Percentiles rank a stretch among this genome's conserved stretches.
Evolutionary conservation across 768 basidiomycete species (phyloP).

Genomic region (Trametes cubensis): DNA sequence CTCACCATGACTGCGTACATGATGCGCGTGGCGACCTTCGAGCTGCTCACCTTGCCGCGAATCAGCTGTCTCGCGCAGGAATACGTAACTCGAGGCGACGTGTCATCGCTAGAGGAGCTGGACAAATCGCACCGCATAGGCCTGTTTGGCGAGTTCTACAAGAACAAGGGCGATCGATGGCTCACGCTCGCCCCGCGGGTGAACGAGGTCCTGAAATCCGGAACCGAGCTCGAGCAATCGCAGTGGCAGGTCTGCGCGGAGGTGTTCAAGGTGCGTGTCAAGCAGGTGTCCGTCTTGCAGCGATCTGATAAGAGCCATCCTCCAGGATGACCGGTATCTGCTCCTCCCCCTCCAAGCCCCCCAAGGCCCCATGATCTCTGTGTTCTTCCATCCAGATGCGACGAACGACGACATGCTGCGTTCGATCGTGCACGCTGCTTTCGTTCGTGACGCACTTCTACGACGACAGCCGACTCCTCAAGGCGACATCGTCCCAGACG

Average conservation of each 20-base stretch:
- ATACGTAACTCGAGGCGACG: conserved; percentile 17
- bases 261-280: conserved; percentile 29
- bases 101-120: conserved; percentile 24
- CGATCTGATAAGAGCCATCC: neutral
- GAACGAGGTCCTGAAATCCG: conserved; percentile 24
- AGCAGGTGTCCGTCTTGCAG: neutral
- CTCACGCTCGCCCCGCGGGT: conserved; percentile 29
- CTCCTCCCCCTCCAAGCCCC: conserved; percentile 25
- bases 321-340: conserved; percentile 31
- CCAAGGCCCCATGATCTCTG: conserved; percentile 15
- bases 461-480: neutral
- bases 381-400: conserved; percentile 31
- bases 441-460: conserved; percentile 11
- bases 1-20: conserved; percentile 30
- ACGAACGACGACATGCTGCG: conserved; percentile 30
- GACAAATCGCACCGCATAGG: conserved; percentile 25
- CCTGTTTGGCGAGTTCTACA: conserved; percentile 34
- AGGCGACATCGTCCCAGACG: neutral
- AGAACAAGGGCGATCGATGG: conserved; percentile 25
- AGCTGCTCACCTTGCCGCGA: conserved; percentile 34
- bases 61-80: conserved; percentile 28
- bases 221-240: conserved; percentile 17
- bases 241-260: conserved; percentile 29
- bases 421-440: conserved; percentile 31
- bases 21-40: conserved; percentile 34